Conservation (phyloP, 305 asterid species). For the Fraxinus velutina region DNA sequence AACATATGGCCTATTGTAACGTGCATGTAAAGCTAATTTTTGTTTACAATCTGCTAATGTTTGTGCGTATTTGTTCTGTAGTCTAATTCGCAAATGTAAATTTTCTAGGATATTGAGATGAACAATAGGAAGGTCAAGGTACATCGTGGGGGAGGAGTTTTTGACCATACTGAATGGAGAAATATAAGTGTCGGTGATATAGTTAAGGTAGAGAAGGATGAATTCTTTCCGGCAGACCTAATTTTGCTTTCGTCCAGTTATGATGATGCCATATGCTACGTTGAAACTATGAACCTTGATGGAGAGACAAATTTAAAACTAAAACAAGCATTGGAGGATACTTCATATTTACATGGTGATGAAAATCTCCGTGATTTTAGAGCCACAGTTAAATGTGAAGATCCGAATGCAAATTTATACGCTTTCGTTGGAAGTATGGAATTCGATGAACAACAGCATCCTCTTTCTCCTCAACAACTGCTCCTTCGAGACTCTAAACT, state of each 20-base stretch:
- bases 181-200: constrained; percentile 77
- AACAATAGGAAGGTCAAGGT: constrained; percentile 45
- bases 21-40: background rate
- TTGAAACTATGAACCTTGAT: constrained; percentile 93
- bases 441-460: constrained; percentile 44
- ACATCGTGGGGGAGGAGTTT: constrained; percentile 38
- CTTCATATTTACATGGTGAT: constrained; percentile 57
- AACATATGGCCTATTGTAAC: background rate
- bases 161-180: constrained; percentile 58
- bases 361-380: constrained; percentile 41
- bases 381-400: constrained; percentile 72
- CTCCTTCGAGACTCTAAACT: constrained; percentile 79
- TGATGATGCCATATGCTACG: constrained; percentile 78
- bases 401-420: constrained; percentile 82
- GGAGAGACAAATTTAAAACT: constrained; percentile 94
- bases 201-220: constrained; percentile 83
- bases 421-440: constrained; percentile 76
- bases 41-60: background rate
- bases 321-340: constrained; percentile 75
- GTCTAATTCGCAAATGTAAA: background rate
- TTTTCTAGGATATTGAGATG: constrained; percentile 46
- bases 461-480: constrained; percentile 86
- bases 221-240: constrained; percentile 61
- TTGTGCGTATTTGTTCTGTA: background rate
- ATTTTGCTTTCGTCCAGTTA: constrained; percentile 78